Base-by-base conservation (phyloP, 768 basidiomycete species). In the Podaxis sp. region DNA sequence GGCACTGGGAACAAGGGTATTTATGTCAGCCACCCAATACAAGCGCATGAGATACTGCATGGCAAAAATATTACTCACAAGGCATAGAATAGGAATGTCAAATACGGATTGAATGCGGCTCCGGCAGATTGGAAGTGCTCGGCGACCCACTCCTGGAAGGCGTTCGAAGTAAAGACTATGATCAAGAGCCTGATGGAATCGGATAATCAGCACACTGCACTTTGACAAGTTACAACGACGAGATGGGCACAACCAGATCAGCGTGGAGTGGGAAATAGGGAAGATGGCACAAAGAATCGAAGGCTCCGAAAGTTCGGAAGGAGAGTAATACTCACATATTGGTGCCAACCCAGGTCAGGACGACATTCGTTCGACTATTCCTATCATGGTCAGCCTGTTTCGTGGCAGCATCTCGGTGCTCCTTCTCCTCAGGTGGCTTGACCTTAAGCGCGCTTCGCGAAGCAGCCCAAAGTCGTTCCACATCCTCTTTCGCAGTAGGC, bases 371-470 rank as follows among this genome's bases (percentile, higher is more conserved):
- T 65, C 90, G 79, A 71, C 88, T 90, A 75, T 88, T 93, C 68
- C 91, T 84, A 74, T 91, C 92, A 65, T 87, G 89, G 74, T 96
- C 95, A 22, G 88, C 84, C 70, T 95, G 90, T 79, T 95, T 96
- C 44, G 93, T 95, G 38, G 89, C 88, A 17, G 93, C 87, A 70
- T 91, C 89, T 54, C 93, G 87, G 70, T 92, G 89, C 75, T 94
- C 85, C 73, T 89, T 90, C 75, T 86, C 82, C 64, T 88, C 84
- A n/a, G 86, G 81, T 44, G 85, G 82, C 68, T 85, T 90, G 64
- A 83, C 77, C 66, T 87, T 83, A 64, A 96, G 80, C 28, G 93
- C 81, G 60, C 78, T 78, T 63, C 88, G 84, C 26, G 91, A 90
- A 22, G 93, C 91, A 17, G 78, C 72, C 95, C 95, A 96, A 46